A percentile compares a stretch with the other conserved stretches of the same genome.
Conservation (phyloP, 2,329 filamentous ascomycete genomes). For the Massarina eburnea region DNA sequence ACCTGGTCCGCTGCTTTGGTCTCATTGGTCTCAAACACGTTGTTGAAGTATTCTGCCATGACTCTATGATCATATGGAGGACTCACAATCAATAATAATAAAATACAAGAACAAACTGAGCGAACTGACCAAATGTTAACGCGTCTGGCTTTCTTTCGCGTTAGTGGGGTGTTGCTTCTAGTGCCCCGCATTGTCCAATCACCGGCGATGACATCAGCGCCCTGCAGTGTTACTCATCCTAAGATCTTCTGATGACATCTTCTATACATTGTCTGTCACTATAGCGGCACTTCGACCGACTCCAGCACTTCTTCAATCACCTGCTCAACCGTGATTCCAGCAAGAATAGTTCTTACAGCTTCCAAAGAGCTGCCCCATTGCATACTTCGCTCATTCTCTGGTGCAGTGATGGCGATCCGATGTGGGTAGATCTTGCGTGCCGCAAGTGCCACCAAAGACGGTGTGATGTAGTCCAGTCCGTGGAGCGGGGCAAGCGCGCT, state of each 20-base stretch:
- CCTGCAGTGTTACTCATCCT: constrained; percentile 29
- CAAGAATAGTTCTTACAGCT: constrained; percentile 68
- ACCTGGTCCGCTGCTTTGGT: constrained; percentile 29
- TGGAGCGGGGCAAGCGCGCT: constrained; percentile 80
- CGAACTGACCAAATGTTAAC: neutral
- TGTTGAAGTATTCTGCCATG: constrained; percentile 22
- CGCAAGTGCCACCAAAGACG: constrained; percentile 79
- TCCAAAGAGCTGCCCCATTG: constrained; percentile 85
- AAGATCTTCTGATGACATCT: neutral
- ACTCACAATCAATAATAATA: neutral
- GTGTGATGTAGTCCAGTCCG: constrained; percentile 76
- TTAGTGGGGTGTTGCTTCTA: constrained; percentile 5
- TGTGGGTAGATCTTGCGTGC: constrained; percentile 86
- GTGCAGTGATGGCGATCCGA: constrained; percentile 69
- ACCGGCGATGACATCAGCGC: constrained; percentile 26
- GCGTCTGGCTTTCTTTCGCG: neutral
- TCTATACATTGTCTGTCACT: too few species aligned
- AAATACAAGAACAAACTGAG: neutral
- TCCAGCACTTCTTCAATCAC: constrained; percentile 62
- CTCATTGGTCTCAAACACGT: constrained; percentile 16
- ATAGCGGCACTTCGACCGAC: constrained; percentile 59
- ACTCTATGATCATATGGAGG: constrained; percentile 12
- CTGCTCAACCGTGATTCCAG: constrained; percentile 57
- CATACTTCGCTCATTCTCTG: constrained; percentile 79
- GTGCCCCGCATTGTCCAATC: constrained; percentile 27